These are phyloP conservation scores for Penicillium waksmanii DNA, from an alignment of 495 filamentous ascomycete genomes.

Conservation along the genomic window DNA sequence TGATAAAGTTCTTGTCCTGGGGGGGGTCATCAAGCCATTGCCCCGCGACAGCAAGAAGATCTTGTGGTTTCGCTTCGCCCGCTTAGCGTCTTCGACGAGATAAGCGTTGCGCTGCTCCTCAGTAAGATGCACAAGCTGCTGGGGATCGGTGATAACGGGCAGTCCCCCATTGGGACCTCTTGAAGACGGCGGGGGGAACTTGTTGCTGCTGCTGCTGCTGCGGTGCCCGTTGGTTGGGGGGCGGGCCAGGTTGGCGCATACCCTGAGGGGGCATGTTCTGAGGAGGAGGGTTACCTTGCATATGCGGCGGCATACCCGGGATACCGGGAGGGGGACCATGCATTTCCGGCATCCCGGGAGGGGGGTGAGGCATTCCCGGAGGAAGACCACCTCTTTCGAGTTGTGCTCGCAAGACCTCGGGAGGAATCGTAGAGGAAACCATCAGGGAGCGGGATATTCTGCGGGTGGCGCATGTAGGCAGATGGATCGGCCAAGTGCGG, in stretches of 20 bases:
- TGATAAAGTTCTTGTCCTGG: slow-evolving; percentile 99
- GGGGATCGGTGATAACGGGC: slow-evolving; percentile 66
- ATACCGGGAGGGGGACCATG: slow-evolving; percentile 43
- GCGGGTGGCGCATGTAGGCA: slow-evolving; percentile 42
- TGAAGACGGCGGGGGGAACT: slow-evolving; percentile 26
- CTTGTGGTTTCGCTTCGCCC: slow-evolving; percentile 97
- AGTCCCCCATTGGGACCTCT: slow-evolving; percentile 36
- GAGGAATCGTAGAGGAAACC: slow-evolving; percentile 40
- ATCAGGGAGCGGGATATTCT: slow-evolving; percentile 49
- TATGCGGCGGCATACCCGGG: slow-evolving; percentile 43
- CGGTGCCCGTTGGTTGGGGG: slow-evolving; percentile 20
- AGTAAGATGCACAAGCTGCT: slow-evolving; percentile 76
- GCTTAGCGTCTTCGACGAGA: slow-evolving; percentile 86
- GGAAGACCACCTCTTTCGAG: slow-evolving; percentile 45
- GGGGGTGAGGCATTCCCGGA: slow-evolving; percentile 53
- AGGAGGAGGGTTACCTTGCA: slow-evolving; percentile 45
- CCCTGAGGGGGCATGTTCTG: slow-evolving; percentile 37
- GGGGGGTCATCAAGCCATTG: slow-evolving; percentile 98
- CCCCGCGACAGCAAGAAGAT: slow-evolving; percentile 91
- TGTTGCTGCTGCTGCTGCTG: slow-evolving; percentile 34
- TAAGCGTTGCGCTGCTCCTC: slow-evolving; percentile 79
- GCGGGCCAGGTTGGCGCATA: slow-evolving; percentile 36
- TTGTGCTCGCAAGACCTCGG: slow-evolving; percentile 59
- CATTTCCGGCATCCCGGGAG: slow-evolving; percentile 49
- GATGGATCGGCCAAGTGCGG: slow-evolving; percentile 35